phyloP scores from a whole-genome alignment of 2,329 filamentous ascomycete genomes.

The Monosporascus sp. region DNA sequence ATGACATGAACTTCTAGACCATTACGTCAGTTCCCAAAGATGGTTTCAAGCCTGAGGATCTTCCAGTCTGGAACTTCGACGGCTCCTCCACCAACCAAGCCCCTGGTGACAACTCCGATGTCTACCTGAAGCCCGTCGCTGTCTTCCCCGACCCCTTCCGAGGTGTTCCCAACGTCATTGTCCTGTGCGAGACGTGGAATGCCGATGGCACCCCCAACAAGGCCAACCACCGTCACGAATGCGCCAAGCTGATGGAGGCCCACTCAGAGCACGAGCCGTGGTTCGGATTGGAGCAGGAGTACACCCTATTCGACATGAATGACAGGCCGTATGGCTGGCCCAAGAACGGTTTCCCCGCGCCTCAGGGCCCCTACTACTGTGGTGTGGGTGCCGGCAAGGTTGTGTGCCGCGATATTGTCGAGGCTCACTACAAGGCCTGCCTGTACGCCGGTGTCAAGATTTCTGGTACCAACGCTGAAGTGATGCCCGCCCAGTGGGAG shows the following conservation, averaged over 20 bases:
- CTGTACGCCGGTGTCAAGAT: slow-evolving; percentile 88
- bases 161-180: slow-evolving; percentile 82
- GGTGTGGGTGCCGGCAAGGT: slow-evolving; percentile 97
- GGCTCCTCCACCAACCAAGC: slow-evolving; percentile 91
- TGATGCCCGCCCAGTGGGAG: slow-evolving; percentile 97
- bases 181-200: slow-evolving; percentile 93
- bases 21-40: slow-evolving; percentile 38
- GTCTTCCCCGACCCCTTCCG: slow-evolving; percentile 92
- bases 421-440: slow-evolving; percentile 81
- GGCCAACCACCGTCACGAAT: slow-evolving; percentile 96
- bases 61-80: slow-evolving; percentile 52
- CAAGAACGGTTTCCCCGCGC: slow-evolving; percentile 80
- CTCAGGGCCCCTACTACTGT: slow-evolving; percentile 95
- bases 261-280: slow-evolving; percentile 81
- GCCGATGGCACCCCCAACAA: slow-evolving; percentile 93
- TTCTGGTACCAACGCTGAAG: slow-evolving; percentile 97
- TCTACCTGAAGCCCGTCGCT: slow-evolving; percentile 88
- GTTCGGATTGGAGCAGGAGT: slow-evolving; percentile 98
- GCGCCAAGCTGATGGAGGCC: slow-evolving; percentile 80
- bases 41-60: slow-evolving; percentile 43
- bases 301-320: slow-evolving; percentile 81
- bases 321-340: slow-evolving; percentile 88
- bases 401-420: slow-evolving; percentile 95
- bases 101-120: slow-evolving; percentile 91
- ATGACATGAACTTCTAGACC: slow-evolving; percentile 32